Conservation (phyloP, 2,329 filamentous ascomycete species). For the Diaporthe citri region DNA sequence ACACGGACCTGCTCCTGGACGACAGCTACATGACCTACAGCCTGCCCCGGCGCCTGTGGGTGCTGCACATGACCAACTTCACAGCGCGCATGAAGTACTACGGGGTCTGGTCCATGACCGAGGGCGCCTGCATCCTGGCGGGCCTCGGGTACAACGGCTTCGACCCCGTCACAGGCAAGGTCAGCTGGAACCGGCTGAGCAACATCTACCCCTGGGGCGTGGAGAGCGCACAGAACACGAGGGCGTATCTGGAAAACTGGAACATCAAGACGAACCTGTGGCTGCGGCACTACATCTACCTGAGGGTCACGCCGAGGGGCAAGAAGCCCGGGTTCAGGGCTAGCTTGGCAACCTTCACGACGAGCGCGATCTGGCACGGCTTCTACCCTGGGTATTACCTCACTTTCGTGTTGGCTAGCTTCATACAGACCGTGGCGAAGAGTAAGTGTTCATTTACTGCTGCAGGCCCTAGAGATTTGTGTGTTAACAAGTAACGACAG, state of each 20-base stretch:
- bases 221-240: constrained; percentile 92
- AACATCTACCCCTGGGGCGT: constrained; percentile 91
- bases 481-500: constrained; percentile 58
- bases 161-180: constrained; percentile 84
- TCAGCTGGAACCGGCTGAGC: constrained; percentile 89
- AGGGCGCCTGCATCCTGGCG: constrained; percentile 93
- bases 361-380: constrained; percentile 97
- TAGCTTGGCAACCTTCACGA: constrained; percentile 92
- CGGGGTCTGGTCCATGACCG: constrained; percentile 92
- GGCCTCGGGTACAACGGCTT: constrained; percentile 96
- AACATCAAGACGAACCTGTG: constrained; percentile 99
- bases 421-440: constrained; percentile 94
- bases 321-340: constrained; percentile 97
- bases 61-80: constrained; percentile 86
- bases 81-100: constrained; percentile 94
- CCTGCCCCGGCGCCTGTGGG: constrained; percentile 80
- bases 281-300: constrained; percentile 95
- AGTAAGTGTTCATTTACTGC: constrained; percentile 68
- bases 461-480: constrained; percentile 34
- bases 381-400: constrained; percentile 98
- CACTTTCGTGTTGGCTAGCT: constrained; percentile 87
- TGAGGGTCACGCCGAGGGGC: constrained; percentile 93
- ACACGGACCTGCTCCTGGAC: constrained; percentile 72
- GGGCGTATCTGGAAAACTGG: constrained; percentile 91
- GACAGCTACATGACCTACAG: constrained; percentile 75